Evolutionary conservation across 805 yeast genomes (phyloP), one percentile per base, ranked within the genome.

Genomic region (Ascoidea tarda): DNA sequence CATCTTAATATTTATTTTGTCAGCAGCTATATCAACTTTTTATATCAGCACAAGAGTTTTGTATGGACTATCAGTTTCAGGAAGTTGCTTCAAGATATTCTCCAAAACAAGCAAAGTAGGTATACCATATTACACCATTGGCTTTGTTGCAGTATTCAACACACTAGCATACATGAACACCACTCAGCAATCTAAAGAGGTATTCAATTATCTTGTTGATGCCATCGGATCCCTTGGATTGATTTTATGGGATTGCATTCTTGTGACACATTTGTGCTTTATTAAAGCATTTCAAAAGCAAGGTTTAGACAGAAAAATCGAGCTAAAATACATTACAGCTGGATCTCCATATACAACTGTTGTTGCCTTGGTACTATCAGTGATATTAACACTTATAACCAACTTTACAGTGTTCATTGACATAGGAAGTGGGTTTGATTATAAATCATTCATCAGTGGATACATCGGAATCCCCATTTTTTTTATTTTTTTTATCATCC

Each of bases 201-300:
- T 72, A 33, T 73, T 72, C 63, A 60, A 58, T 10, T 69, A 73
- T 58, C 70, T 73, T 55, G 74, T 72, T 51, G 72, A 70, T 56
- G 74, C 73, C 33, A 75, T 71, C 46, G 67, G 73, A 44, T 67
- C 72, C 59, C 66, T 73, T 50, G 75, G 76, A 16, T 67, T 73
- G 59, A 63, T 72, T 58, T 70, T 76, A 21, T 73, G 77, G 77
- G 55, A 68, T 8, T 69, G 74, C 59, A 71, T 73, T 50, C 67
- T 72, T 56, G 58, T 66, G 49, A 71, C 84, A 55, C 77, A 73
- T 59, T 66, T 73, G 53, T 66, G 70, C 51, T 73, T 72, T 60
- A 69, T 72, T 71, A 59, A 57, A 49, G 77, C 77, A 5, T 69
- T 69, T 57, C 66, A 68, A 59, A 73, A 66, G 4, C 77, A 73